Evolutionary conservation across 192 early-diverging fungal species (phyloP), one percentile per base, ranked within the genome.

Genomic region (Funneliformis mosseae): DNA sequence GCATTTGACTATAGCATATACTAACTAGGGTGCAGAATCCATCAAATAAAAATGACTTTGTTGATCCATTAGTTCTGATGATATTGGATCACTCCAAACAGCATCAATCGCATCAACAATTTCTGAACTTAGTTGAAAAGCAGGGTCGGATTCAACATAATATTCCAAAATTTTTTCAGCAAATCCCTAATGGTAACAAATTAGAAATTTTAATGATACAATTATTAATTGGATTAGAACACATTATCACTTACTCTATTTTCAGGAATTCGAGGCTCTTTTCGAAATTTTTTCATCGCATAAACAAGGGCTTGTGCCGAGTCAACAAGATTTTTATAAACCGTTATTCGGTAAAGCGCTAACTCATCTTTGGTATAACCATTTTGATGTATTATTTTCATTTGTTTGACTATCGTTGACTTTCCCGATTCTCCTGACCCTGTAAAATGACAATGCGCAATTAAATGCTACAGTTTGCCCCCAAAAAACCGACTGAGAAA

Each of bases 351-450:
- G 87, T 92, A 95, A 38, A 90, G 83, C 66, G 89, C 85, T 43
- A 95, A 82, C 80, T 97, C 96, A 27, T 95, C 92, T 78, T 87
- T 86, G 8, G 92, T 93, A 83, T 95, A 97, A 11, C 95, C 96
- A 75, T 94, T 93, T 84, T 96, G 94, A 85, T 97, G 95, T 80
- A 98, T 96, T 83, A 98, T 95, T 87, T 96, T 97, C 96, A 98
- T 98, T 84, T 98, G 96, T 81, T 98, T 98, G 18, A 98, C 92
- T 79, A 98, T 96, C 62, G 96, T 98, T 60, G 95, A 96, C 84
- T 96, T 97, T 79, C 96, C 96, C 69, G 96, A 97, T 87, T 98
- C 96, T 71, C 96, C 96, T 77, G 92, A 94, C 42, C 95, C 94
- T 93, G 76, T 45, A 74, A 70, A 45, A 42, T 48, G 28, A 77